Evolutionary conservation across 345 rosid genomes (phyloP).

Genomic region (Linum usitatissimum): DNA sequence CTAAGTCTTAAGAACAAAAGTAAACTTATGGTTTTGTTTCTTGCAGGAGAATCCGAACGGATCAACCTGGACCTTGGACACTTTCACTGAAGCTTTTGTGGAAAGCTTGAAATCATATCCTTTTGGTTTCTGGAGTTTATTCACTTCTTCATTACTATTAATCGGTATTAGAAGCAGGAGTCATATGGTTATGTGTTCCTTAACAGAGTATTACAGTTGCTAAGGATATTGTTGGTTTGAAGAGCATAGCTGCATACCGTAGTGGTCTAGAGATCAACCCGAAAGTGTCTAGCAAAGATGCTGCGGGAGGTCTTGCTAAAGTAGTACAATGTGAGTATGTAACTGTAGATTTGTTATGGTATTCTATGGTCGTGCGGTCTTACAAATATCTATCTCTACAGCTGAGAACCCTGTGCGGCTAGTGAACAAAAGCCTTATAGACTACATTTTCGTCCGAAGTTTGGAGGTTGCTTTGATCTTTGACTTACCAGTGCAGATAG

Average conservation of each 20-base stretch:
- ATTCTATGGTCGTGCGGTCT: slow-evolving; percentile 8
- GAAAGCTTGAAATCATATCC: slow-evolving; percentile 75
- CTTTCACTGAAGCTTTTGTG: slow-evolving; percentile 43
- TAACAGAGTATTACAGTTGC: slow-evolving; percentile 41
- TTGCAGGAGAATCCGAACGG: slow-evolving; percentile 40
- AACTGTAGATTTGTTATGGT: slow-evolving; percentile 10
- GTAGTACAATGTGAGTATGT: slow-evolving; percentile 43
- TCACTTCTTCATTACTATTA: slow-evolving; percentile 5
- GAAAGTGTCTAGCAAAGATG: slow-evolving; percentile 41
- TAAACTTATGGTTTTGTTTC: background rate
- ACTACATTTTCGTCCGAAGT: slow-evolving; percentile 55
- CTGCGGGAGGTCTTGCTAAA: slow-evolving; percentile 60
- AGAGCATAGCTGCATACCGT: slow-evolving; percentile 89
- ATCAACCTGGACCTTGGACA: slow-evolving; percentile 55
- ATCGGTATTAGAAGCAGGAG: background rate
- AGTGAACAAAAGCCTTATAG: slow-evolving; percentile 62
- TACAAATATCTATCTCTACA: slow-evolving; percentile 29
- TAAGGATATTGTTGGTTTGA: slow-evolving; percentile 52
- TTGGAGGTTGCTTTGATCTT: slow-evolving; percentile 48
- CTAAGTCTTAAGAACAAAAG: background rate
- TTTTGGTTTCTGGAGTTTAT: slow-evolving; percentile 23
- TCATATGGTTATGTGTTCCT: slow-evolving; percentile 30
- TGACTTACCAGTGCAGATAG: slow-evolving; percentile 87
- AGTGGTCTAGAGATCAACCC: slow-evolving; percentile 75
- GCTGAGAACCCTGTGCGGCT: slow-evolving; percentile 63